Percentiles rank a stretch among this genome's conserved stretches.
phyloP scores from a whole-genome alignment of 495 filamentous ascomycete species.

The Penicillium subrubescens region DNA sequence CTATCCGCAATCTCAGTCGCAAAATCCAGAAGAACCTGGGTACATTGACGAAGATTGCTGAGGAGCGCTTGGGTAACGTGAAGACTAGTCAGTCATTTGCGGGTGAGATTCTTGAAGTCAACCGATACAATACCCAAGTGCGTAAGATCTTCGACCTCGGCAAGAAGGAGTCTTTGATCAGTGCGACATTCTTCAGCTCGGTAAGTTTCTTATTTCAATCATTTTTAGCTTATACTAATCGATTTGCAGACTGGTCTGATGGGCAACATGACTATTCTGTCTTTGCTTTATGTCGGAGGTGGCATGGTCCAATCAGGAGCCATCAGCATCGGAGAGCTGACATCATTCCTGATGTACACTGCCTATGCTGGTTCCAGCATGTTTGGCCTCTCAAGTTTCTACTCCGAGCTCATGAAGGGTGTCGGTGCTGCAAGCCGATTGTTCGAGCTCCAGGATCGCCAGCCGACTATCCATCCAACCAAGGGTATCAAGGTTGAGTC shows the following conservation, averaged over 20 bases:
- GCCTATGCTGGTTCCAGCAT: conserved; percentile 89
- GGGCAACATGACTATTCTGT: conserved; percentile 93
- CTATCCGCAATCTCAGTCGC: conserved; percentile 83
- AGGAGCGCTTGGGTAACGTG: conserved; percentile 93
- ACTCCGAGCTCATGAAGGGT: conserved; percentile 98
- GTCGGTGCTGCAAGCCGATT: conserved; percentile 92
- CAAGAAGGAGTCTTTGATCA: conserved; percentile 79
- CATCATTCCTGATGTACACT: conserved; percentile 98
- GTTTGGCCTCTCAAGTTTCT: conserved; percentile 92
- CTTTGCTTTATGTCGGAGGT: conserved; percentile 88
- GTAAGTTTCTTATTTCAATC: conserved; percentile 36
- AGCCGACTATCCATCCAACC: conserved; percentile 83
- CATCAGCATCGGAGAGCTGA: conserved; percentile 88
- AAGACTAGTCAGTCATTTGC: conserved; percentile 94
- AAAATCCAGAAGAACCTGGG: conserved; percentile 92
- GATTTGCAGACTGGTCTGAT: conserved; percentile 69
- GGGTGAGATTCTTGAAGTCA: conserved; percentile 86
- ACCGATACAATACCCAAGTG: conserved; percentile 87
- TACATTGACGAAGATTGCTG: conserved; percentile 90
- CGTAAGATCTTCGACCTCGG: conserved; percentile 89
- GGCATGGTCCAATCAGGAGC: conserved; percentile 82
- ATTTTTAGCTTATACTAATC: conserved; percentile 17
- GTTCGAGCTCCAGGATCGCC: conserved; percentile 93
- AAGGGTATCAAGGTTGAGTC: conserved; percentile 74
- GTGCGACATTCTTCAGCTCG: conserved; percentile 86